Percentiles rank a stretch among this genome's conserved stretches.
phyloP scores from a whole-genome alignment of 2,329 filamentous ascomycete genomes.

The Colletotrichum phormii region DNA sequence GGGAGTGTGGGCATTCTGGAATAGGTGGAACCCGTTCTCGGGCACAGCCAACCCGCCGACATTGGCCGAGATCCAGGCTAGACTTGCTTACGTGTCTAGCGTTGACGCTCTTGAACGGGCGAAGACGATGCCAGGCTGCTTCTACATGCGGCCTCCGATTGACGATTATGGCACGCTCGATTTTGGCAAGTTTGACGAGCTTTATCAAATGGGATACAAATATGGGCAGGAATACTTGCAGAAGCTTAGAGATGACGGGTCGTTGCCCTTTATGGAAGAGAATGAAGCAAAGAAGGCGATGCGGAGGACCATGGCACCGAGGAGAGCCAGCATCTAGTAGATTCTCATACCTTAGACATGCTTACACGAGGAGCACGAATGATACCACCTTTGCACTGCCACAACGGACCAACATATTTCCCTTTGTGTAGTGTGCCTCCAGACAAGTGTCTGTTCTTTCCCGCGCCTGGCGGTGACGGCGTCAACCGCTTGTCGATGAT shows the following conservation, averaged over 20 bases:
- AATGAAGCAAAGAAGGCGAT: conserved; percentile 82
- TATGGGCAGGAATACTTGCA: conserved; percentile 86
- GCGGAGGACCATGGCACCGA: conserved; percentile 81
- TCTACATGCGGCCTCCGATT: conserved; percentile 96
- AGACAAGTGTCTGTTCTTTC: neutral
- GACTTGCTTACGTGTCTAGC: conserved; percentile 93
- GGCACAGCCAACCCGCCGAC: conserved; percentile 91
- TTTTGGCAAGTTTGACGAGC: conserved; percentile 98
- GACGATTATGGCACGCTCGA: conserved; percentile 94
- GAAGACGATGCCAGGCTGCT: conserved; percentile 88
- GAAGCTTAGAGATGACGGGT: conserved; percentile 81
- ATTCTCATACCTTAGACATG: neutral
- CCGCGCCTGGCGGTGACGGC: neutral
- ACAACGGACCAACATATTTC: neutral
- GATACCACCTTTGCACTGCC: conserved; percentile 3
- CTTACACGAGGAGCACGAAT: conserved; percentile 7
- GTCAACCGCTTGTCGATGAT: neutral
- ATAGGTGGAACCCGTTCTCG: conserved; percentile 97
- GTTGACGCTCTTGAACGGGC: conserved; percentile 95
- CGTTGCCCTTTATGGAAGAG: conserved; percentile 76
- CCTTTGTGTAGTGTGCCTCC: neutral
- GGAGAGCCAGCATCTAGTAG: conserved; percentile 78
- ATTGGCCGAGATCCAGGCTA: conserved; percentile 93
- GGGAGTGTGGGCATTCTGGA: conserved; percentile 93
- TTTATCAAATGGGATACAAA: conserved; percentile 88